phyloP scores from a whole-genome alignment of 1,284 basidiomycete genomes.

The Malassezia obtusa region DNA sequence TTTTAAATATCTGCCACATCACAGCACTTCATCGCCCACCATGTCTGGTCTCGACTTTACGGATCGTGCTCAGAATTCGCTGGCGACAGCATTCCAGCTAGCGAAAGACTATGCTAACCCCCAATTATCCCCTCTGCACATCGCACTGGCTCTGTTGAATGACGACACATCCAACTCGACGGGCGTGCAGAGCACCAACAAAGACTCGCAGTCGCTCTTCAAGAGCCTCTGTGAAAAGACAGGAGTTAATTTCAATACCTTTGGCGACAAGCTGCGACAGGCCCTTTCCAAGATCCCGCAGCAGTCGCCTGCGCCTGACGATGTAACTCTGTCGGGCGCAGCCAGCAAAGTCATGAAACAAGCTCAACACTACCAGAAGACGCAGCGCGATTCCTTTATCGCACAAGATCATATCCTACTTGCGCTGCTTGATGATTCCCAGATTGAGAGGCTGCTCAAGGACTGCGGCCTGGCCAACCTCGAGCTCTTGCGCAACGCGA shows the following conservation, averaged over 20 bases:
- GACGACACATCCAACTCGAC: conserved; percentile 36
- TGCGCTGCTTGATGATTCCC: conserved; percentile 65
- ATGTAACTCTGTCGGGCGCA: conserved; percentile 30
- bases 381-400: conserved; percentile 73
- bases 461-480: conserved; percentile 62
- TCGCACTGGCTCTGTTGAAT: conserved; percentile 66
- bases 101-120: conserved; percentile 72
- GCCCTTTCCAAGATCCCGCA: conserved; percentile 40
- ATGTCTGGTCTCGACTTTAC: conserved; percentile 57
- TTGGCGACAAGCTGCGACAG: conserved; percentile 34
- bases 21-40: not conserved
- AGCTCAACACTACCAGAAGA: conserved; percentile 35
- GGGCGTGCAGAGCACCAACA: conserved; percentile 35
- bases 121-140: conserved; percentile 61
- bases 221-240: conserved; percentile 64
- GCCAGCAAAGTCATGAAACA: conserved; percentile 36
- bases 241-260: conserved; percentile 58
- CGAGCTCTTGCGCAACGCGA: conserved; percentile 65
- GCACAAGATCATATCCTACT: conserved; percentile 75
- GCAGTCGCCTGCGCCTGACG: conserved; percentile 39
- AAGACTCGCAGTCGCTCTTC: conserved; percentile 57
- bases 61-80: conserved; percentile 62
- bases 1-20: too few species aligned
- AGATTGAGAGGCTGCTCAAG: conserved; percentile 61
- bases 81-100: conserved; percentile 63